These are phyloP conservation scores for Yarrowia divulgata DNA, from an alignment of 805 yeast genomes.

Conservation along the genomic window DNA sequence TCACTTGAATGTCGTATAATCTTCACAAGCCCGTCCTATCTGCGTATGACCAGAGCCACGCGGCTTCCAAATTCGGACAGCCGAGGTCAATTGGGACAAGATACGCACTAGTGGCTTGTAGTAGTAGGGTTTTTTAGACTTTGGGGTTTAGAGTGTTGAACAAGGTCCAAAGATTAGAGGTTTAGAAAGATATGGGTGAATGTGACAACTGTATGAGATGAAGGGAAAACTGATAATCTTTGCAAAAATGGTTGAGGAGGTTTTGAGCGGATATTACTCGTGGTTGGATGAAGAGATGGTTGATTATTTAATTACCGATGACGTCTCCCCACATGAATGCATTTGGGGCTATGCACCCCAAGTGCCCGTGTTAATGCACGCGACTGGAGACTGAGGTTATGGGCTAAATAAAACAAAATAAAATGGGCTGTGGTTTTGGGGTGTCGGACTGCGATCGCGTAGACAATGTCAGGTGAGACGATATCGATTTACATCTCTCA, in stretches of 20 bases:
- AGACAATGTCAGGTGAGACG: too few species aligned
- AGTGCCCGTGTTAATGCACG: conserved; percentile 14
- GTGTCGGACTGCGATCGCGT: too few species aligned
- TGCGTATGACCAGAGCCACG: too few species aligned
- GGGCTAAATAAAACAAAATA: too few species aligned
- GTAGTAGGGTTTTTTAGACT: neutral
- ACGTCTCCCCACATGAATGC: conserved; percentile 9
- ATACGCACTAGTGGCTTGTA: neutral
- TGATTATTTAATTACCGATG: neutral
- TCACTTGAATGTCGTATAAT: neutral
- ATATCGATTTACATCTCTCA: too few species aligned
- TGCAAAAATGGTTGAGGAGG: too few species aligned
- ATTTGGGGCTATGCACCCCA: neutral
- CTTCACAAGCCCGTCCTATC: too few species aligned
- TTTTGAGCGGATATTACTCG: too few species aligned
- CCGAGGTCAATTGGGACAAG: conserved; percentile 17
- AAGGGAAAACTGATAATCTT: too few species aligned
- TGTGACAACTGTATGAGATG: neutral
- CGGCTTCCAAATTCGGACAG: conserved; percentile 2
- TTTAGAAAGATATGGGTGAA: neutral
- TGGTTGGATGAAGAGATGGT: too few species aligned
- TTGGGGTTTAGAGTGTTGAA: neutral
- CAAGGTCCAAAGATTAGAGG: neutral
- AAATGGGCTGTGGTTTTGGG: too few species aligned
- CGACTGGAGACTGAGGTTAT: neutral